Percentiles rank a stretch among this genome's conserved stretches.
Evolutionary conservation across 495 filamentous ascomycete species (phyloP).

Genomic region (Tuber brumale): DNA sequence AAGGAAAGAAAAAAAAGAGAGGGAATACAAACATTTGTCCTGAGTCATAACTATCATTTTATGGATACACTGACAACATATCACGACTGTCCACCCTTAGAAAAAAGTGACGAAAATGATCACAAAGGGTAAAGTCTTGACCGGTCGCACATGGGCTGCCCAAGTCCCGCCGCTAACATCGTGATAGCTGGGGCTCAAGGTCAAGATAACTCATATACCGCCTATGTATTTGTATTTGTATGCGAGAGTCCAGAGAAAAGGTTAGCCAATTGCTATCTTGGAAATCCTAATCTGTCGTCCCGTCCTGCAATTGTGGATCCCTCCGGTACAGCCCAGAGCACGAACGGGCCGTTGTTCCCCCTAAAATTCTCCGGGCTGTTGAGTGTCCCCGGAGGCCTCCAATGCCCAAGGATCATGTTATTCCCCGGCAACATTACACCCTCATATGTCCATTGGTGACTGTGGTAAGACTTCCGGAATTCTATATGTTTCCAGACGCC

Average conservation of each 20-base stretch:
- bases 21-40: not conserved
- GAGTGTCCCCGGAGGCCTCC: conserved; percentile 3
- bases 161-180: not conserved
- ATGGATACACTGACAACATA: not conserved
- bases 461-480: conserved; percentile 19
- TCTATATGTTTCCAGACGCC: conserved; percentile 18
- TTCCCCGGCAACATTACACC: conserved; percentile 30
- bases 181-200: not conserved
- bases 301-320: conserved; percentile 11
- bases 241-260: not conserved
- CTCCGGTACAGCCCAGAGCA: conserved; percentile 26
- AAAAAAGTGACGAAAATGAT: not conserved
- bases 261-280: not conserved
- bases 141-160: not conserved
- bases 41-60: not conserved
- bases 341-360: conserved; percentile 18
- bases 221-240: not conserved
- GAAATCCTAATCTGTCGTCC: conserved; percentile 23
- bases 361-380: not conserved
- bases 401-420: conserved; percentile 31
- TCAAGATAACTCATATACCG: not conserved
- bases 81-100: not conserved
- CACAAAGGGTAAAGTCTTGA: not conserved
- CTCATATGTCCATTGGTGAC: conserved; percentile 21
- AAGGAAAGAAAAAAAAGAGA: not conserved